Evolutionary conservation across 2,329 filamentous ascomycete genomes (phyloP), one percentile per base, ranked within the genome.

Genomic region (Penicillium sp.): DNA sequence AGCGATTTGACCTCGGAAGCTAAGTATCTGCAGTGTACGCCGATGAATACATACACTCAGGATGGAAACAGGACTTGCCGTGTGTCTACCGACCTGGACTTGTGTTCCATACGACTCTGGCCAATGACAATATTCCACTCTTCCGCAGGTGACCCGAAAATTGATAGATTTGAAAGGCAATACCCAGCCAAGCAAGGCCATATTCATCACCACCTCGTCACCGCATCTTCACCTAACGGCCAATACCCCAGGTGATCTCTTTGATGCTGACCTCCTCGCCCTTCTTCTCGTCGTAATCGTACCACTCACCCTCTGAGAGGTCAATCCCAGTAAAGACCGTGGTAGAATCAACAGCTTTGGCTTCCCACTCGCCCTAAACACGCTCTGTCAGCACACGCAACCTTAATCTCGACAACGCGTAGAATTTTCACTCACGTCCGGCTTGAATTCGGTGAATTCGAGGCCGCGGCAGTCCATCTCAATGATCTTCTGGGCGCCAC

Each of bases 281-380:
- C 0, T 88, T 80, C 76, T 97, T 96, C 73, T 97, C 91, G 60
- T 97, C 91, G 64, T 97, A 99, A 62, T 97, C 92, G 70, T 87
- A 99, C 93, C 93, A 99, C 63, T 99, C 93, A 22, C 88, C 92
- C 25, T 99, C 93, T 0, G 77, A 76, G 47, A 99, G 73, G 59
- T 97, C 91, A 46, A 97, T 87, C 4, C 74, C 82, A 0, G 82
- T 78, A 64, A 99, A 99, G 62, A 89, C 88, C 34, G 88, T 93
- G 9, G 78, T 79, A 0, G 89, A 90, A 14, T 96, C 91, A 13
- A 80, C 52, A 3, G 91, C 93, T 39, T 87, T 89, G 0, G 87
- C 91, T 49, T 92, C 76, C 88, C 91, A 99, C 41, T 95, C 88
- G 11, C 93, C 93, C 87, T 95, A 42, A 6, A 35, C 34, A 14